A percentile compares a stretch with the other conserved stretches of the same genome.
These are phyloP conservation scores for Huntiella moniliformis DNA, from an alignment of 2,329 filamentous ascomycete genomes.

Conservation along the genomic window DNA sequence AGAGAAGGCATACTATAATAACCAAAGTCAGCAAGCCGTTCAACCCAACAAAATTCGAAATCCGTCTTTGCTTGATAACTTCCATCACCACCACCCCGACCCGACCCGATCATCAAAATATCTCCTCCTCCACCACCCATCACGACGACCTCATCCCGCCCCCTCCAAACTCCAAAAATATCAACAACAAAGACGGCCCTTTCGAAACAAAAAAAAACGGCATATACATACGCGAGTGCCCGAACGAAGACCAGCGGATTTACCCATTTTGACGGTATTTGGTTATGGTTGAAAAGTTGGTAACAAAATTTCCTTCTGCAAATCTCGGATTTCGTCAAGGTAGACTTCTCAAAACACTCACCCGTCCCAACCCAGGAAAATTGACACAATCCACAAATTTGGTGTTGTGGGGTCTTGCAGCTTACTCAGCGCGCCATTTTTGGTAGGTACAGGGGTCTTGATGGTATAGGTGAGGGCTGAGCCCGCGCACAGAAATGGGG, in stretches of 20 bases:
- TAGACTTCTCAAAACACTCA: constrained; percentile 10
- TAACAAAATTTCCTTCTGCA: constrained; percentile 10
- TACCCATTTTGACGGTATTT: constrained; percentile 50
- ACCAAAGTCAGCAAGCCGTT: constrained; percentile 10
- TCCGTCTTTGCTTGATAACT: too few relatives aligned
- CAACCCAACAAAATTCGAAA: background rate
- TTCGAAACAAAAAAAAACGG: constrained; percentile 10
- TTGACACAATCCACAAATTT: constrained; percentile 10
- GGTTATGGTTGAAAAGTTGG: constrained; percentile 11
- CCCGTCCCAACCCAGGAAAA: constrained; percentile 9
- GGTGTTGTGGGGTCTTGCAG: constrained; percentile 9
- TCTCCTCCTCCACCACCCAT: too few relatives aligned
- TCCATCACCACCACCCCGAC: too few relatives aligned
- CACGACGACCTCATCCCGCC: too few relatives aligned
- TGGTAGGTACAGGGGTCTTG: constrained; percentile 2
- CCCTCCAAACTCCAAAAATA: too few relatives aligned
- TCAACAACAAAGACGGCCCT: too few relatives aligned
- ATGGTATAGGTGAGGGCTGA: constrained; percentile 10
- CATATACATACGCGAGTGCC: constrained; percentile 64
- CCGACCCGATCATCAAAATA: too few relatives aligned
- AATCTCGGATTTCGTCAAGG: constrained; percentile 10
- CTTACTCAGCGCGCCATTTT: constrained; percentile 7
- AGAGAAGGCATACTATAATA: constrained; percentile 65
- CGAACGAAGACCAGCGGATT: constrained; percentile 70
- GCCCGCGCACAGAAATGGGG: constrained; percentile 11